Percentiles rank a stretch among this genome's conserved stretches.
Conservation (phyloP, 257 asterid genomes). For the Scutellaria minor region DNA sequence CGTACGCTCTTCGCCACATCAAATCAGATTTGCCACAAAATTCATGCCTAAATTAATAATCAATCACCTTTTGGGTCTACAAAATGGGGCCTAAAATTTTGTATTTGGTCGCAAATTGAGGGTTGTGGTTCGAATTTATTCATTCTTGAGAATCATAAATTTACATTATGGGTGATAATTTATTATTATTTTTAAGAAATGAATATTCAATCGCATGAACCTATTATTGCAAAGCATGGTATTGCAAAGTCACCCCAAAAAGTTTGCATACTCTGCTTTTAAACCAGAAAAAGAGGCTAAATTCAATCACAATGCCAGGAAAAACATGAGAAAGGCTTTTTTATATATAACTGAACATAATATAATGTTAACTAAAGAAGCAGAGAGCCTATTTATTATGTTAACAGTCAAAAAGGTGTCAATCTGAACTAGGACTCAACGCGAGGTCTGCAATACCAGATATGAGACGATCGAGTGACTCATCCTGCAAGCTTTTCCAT, state of each 20-base stretch:
- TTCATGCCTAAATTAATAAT: not conserved
- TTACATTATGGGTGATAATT: no score
- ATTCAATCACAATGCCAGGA: slow-evolving; percentile 4
- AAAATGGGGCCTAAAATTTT: not conserved
- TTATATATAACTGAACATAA: not conserved
- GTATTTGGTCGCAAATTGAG: not conserved
- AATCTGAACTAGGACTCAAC: slow-evolving; percentile 35
- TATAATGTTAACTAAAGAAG: not conserved
- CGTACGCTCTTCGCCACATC: slow-evolving; percentile 25
- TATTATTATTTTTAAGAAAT: no score
- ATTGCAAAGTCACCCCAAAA: not conserved
- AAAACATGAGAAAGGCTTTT: not conserved
- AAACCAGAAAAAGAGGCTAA: not conserved
- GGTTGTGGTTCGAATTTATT: not conserved
- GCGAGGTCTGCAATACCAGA: slow-evolving; percentile 63
- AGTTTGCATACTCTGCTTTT: not conserved
- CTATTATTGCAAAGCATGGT: not conserved
- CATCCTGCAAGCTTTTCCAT: slow-evolving; percentile 38
- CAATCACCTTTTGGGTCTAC: not conserved
- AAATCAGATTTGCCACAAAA: not conserved
- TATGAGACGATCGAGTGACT: slow-evolving; percentile 52
- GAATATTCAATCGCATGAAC: not conserved
- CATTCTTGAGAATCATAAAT: slow-evolving; percentile 7
- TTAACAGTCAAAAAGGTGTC: slow-evolving; percentile 2
- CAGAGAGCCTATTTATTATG: not conserved